Conservation (phyloP, 768 basidiomycete genomes). For the Daedaleopsis nitida region DNA sequence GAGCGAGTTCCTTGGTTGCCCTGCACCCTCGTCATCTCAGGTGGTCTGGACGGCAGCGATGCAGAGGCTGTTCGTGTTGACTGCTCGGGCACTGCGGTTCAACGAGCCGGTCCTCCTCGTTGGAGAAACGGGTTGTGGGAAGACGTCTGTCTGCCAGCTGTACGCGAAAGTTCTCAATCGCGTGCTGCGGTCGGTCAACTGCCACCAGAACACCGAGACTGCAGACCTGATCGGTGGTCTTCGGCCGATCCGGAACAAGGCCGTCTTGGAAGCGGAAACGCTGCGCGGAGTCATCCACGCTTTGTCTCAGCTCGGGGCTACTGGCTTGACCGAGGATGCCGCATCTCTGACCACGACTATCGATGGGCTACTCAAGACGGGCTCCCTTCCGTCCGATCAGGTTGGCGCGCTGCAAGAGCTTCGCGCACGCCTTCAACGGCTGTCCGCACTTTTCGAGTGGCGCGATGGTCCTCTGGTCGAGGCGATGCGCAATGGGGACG, state of each 20-base stretch:
- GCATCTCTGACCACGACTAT: conserved; percentile 29
- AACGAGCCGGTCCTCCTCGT: conserved; percentile 96
- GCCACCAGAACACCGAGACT: conserved; percentile 98
- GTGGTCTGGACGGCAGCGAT: conserved; percentile 93
- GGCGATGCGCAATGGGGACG: conserved; percentile 83
- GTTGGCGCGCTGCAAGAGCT: conserved; percentile 41
- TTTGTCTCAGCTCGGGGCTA: conserved; percentile 43
- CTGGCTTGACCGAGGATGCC: conserved; percentile 24
- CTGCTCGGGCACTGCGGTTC: conserved; percentile 82
- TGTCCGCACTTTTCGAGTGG: conserved; percentile 93
- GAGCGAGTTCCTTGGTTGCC: conserved; percentile 54
- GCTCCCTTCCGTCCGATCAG: conserved; percentile 35
- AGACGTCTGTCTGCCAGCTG: conserved; percentile 95
- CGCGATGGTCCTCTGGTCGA: conserved; percentile 94
- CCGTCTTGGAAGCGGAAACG: conserved; percentile 52
- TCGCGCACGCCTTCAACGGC: conserved; percentile 46
- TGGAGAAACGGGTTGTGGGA: conserved; percentile 96
- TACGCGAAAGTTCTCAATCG: conserved; percentile 69
- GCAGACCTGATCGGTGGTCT: conserved; percentile 95
- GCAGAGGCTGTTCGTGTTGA: conserved; percentile 84
- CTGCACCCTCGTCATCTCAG: conserved; percentile 46
- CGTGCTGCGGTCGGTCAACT: conserved; percentile 76
- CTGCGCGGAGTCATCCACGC: conserved; percentile 43
- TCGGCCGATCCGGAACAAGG: conserved; percentile 82
- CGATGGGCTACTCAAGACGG: conserved; percentile 25